phyloP scores from a whole-genome alignment of 2,329 filamentous ascomycete species.

The Diaporthe caulivora region DNA sequence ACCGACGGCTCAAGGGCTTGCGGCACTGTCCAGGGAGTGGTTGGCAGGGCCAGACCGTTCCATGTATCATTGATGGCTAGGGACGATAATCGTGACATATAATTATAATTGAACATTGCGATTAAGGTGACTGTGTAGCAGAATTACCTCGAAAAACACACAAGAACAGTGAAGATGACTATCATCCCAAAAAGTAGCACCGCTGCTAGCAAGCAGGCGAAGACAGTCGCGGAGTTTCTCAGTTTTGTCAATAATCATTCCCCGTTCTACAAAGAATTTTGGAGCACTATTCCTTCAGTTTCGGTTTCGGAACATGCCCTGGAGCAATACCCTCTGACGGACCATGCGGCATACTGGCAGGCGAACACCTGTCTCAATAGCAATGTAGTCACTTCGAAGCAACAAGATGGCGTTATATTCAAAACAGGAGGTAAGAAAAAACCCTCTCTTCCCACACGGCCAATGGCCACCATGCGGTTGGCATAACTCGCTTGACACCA shows the following conservation, averaged over 20 bases:
- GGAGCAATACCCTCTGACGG: not conserved
- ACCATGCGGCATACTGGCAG: slow-evolving; percentile 20
- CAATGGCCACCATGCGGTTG: too few relatives aligned
- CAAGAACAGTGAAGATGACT: not conserved
- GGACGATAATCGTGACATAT: not conserved
- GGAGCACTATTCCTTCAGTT: not conserved
- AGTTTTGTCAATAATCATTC: not conserved
- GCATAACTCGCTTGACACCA: not conserved
- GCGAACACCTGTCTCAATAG: slow-evolving; percentile 16
- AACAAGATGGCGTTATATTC: slow-evolving; percentile 16
- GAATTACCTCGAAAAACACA: not conserved
- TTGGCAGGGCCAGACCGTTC: not conserved
- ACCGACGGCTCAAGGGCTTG: not conserved
- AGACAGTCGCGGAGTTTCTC: not conserved
- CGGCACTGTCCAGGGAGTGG: not conserved
- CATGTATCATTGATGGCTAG: not conserved
- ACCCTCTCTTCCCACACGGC: rapidly evolving
- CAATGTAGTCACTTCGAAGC: not conserved
- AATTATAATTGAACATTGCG: not conserved
- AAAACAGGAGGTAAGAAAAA: not conserved
- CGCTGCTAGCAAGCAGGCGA: not conserved
- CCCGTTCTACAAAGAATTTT: not conserved
- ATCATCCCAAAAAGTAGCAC: not conserved
- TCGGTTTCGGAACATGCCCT: not conserved
- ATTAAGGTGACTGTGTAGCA: not conserved